Evolutionary conservation across 768 basidiomycete genomes (phyloP).

Genomic region (Pleurotus salmoneostramineus): DNA sequence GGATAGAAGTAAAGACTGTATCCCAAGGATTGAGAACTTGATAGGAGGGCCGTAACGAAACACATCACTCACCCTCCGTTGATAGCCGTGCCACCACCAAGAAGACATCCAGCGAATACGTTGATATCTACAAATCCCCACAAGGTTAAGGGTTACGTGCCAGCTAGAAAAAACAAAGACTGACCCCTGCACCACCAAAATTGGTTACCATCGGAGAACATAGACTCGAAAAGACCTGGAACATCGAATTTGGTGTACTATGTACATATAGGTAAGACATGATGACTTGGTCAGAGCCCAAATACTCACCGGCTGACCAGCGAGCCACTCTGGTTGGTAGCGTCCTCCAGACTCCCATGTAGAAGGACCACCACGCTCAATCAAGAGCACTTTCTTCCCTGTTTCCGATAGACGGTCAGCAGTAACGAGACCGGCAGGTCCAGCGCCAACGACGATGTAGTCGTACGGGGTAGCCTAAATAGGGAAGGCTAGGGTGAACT

Average conservation of each 20-base stretch:
- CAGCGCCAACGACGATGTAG: conserved; percentile 55
- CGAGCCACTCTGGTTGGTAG: conserved; percentile 48
- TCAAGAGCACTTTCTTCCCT: conserved; percentile 58
- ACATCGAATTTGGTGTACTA: conserved; percentile 66
- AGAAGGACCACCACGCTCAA: conserved; percentile 64
- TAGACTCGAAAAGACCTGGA: conserved; percentile 61
- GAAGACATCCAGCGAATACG: conserved; percentile 59
- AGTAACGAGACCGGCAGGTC: conserved; percentile 54
- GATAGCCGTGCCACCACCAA: conserved; percentile 61
- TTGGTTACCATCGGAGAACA: conserved; percentile 53
- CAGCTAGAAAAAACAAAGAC: neutral
- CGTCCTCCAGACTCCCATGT: conserved; percentile 56
- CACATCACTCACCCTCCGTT: conserved; percentile 51
- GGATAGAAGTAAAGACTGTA: conserved; percentile 51
- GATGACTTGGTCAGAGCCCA: neutral
- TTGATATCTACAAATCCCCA: conserved; percentile 38
- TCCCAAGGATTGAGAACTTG: neutral
- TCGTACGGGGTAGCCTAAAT: conserved; percentile 42
- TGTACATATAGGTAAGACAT: neutral
- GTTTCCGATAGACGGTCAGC: conserved; percentile 59
- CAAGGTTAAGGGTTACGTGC: no score
- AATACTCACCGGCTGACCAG: conserved; percentile 36
- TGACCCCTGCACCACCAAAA: conserved; percentile 66
- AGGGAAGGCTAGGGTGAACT: no score
- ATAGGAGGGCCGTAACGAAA: neutral